Evolutionary conservation across 345 rosid species (phyloP).

Genomic region (Murraya paniculata): DNA sequence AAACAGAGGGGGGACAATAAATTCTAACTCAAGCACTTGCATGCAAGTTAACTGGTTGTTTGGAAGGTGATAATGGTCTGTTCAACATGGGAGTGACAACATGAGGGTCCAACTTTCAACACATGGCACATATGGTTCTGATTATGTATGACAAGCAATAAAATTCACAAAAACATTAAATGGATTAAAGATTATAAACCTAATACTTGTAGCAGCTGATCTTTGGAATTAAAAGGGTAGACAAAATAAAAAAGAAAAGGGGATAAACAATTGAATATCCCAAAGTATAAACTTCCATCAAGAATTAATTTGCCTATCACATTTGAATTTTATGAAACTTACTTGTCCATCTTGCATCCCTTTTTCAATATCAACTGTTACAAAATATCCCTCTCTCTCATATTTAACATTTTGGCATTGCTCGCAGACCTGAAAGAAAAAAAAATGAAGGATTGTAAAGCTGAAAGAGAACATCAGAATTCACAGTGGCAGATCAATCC

Average conservation of each 20-base stretch:
- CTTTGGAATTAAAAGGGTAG: neutral
- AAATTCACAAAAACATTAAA: neutral
- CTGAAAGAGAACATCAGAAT: neutral
- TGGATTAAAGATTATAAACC: neutral
- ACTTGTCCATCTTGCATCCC: conserved; percentile 99
- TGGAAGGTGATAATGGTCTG: neutral
- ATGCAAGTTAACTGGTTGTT: neutral
- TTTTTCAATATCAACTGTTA: conserved; percentile 98
- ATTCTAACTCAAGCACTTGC: neutral
- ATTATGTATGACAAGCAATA: neutral
- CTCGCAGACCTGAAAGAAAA: conserved; percentile 78
- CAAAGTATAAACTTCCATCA: neutral
- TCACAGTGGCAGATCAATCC: neutral
- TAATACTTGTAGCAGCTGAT: neutral
- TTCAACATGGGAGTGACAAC: neutral
- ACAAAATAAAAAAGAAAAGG: neutral
- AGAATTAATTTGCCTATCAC: neutral
- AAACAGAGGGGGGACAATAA: neutral
- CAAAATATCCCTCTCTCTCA: conserved; percentile 77
- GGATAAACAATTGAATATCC: neutral
- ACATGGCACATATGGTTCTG: neutral
- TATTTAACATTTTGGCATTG: conserved; percentile 92
- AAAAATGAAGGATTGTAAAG: conserved; percentile 1
- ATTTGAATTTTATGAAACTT: conserved; percentile 27
- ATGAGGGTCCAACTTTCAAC: neutral